Base-by-base conservation (phyloP, 371 early-diverging fungal species). In the Mortierella sp. region DNA sequence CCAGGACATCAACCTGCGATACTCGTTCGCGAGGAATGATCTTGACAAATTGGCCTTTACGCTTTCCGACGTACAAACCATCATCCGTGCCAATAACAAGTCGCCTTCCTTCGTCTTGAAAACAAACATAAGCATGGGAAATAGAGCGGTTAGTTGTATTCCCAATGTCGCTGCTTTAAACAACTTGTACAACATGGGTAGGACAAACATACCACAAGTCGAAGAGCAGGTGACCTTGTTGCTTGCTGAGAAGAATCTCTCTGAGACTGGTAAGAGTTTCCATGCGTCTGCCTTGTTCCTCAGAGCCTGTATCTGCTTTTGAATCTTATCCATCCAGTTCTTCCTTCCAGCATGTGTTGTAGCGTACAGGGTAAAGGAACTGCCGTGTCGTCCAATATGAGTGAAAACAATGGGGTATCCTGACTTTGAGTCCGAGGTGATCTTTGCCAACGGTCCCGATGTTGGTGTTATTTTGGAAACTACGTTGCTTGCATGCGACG, bases 81-180 rank as follows among this genome's bases (percentile, higher is more conserved):
- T 81, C 78, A 54, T 96, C 96, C 1, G 96, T 94, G 50, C 95
- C 97, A 42, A 96, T 87, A 3, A 89, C 90, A 43, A 93, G 82
- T 53, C 88, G 83, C 16, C 80, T 84, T 62, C 89, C 85, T 58
- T 90, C 83, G 60, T 89, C 89, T 81, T 68, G 10, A 23, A 12
- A 18, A 46, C 48, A 18, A 30, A 26, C 12, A 48, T n/a, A 24
- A 21, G 41, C 28, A 38, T 23, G 14, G 28, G 14, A 46, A 31
- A 39, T 13, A 2, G 53, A 34, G 7, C 4, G 10, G 34, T 34
- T 34, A 34, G 34, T 10, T 10, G 4, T 10, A 34, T 7, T 7
- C 34, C 34, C 34, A 34, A 34, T 10, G 10, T 10, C 10, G 34
- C 34, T 34, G 34, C 10, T 10, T 10, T 34, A 10, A 34, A 4